phyloP scores from a whole-genome alignment of 768 basidiomycete genomes.

The Boletus rubroflammeus region DNA sequence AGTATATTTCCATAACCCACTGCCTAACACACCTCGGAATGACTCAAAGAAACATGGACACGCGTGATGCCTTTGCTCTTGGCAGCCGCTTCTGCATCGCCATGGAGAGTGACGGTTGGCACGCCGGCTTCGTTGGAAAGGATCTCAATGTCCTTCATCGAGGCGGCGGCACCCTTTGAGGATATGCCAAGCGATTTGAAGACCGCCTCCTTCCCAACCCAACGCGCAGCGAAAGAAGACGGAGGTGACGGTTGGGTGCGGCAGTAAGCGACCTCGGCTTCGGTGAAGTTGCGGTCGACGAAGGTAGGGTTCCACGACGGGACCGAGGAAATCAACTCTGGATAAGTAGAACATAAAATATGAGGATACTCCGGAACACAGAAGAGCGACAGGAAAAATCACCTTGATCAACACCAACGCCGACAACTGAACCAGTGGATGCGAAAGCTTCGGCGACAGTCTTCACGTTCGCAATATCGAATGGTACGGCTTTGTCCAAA shows the following conservation, averaged over 20 bases:
- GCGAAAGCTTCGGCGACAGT: constrained; percentile 47
- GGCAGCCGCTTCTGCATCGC: constrained; percentile 76
- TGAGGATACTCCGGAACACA: constrained; percentile 2
- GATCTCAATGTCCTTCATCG: constrained; percentile 98
- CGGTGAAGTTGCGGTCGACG: constrained; percentile 89
- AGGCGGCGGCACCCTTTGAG: constrained; percentile 88
- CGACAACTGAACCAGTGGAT: constrained; percentile 48
- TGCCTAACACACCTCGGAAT: constrained; percentile 75
- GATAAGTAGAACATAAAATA: not conserved
- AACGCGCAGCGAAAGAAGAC: constrained; percentile 93
- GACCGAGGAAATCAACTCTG: constrained; percentile 89
- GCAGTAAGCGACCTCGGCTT: constrained; percentile 84
- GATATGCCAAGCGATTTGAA: constrained; percentile 93
- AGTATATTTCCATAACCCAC: not conserved
- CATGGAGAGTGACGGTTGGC: constrained; percentile 73
- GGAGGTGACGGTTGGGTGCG: constrained; percentile 76
- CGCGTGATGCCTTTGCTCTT: constrained; percentile 65
- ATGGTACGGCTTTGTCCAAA: constrained; percentile 47
- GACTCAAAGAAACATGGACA: constrained; percentile 83
- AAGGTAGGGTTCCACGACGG: constrained; percentile 88
- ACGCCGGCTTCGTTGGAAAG: constrained; percentile 74
- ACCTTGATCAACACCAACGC: constrained; percentile 92
- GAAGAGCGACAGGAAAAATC: constrained; percentile 13
- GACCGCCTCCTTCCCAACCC: constrained; percentile 96
- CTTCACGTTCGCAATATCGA: constrained; percentile 66